Evolutionary conservation across 768 basidiomycete genomes (phyloP), one percentile per base, ranked within the genome.

Genomic region (Mycena maculata): DNA sequence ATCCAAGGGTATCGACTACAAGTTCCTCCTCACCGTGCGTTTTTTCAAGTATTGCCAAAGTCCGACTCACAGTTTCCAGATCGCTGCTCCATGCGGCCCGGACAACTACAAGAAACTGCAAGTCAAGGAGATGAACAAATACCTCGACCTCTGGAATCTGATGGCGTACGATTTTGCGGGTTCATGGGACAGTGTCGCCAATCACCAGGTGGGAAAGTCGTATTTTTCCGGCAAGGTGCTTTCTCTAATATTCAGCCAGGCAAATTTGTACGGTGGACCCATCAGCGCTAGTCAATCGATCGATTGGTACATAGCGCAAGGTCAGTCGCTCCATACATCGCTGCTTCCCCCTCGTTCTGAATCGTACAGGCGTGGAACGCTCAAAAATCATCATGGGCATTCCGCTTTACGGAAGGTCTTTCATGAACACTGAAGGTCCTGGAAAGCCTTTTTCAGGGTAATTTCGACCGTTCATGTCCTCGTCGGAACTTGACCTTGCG

Each of bases 81-180:
- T 97, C 59, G 94, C 95, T 41, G 94, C 97, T 1, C 96, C 98
- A 2, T 97, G 95, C 77, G 98, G 98, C 31, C 87, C 91, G 3
- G 86, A 92, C 69, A 90, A 98, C 72, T 96, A 95, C 79, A 82
- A 89, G 76, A 93, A 91, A 70, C 83, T 99, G 9, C 85, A 89
- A 65, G 83, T 95, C 49, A 80, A 78, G 25, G 93, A 93, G 67
- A 99, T 99, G 96, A 91, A 96, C 76, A 84, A 84, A 65, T 90
- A 86, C 63, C 88, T 99, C 25, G 93, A 95, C 74, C 96, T 98
- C 77, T 99, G 96, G 96, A 99, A 99, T 76, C 80, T 99, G 77
- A 99, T 99, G 98, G 90, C 92, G 1, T 94, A 95, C 70, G 93
- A 94, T 76, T 94, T 91, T 72, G 57, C 57, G 57, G 57, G 57